Evolutionary conservation across 2,329 filamentous ascomycete genomes (phyloP).

Genomic region (Phoma herbarum): DNA sequence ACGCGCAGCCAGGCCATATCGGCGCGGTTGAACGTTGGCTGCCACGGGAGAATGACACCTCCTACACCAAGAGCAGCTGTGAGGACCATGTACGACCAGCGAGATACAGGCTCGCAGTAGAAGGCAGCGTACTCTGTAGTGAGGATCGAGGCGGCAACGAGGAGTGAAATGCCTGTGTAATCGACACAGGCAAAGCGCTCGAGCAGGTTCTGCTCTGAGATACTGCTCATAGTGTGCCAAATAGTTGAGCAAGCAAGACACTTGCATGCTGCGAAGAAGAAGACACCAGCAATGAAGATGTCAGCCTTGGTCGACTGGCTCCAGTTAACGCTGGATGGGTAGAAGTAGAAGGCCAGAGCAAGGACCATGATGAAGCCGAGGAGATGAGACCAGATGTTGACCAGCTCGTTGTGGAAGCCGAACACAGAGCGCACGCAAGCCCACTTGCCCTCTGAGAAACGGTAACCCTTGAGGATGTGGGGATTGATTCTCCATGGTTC

Average conservation of each 20-base stretch:
- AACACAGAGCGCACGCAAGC: slow-evolving; percentile 89
- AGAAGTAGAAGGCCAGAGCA: slow-evolving; percentile 92
- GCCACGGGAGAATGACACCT: slow-evolving; percentile 93
- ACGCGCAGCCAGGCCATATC: slow-evolving; percentile 96
- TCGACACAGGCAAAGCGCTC: slow-evolving; percentile 97
- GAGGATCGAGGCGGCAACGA: slow-evolving; percentile 96
- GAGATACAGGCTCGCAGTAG: slow-evolving; percentile 91
- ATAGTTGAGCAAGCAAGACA: slow-evolving; percentile 94
- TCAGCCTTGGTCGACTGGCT: slow-evolving; percentile 85
- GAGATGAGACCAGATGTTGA: slow-evolving; percentile 98
- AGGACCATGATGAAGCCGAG: slow-evolving; percentile 89
- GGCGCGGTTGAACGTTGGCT: slow-evolving; percentile 88
- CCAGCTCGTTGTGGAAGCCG: slow-evolving; percentile 85
- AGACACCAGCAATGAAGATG: slow-evolving; percentile 88
- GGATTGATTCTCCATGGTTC: slow-evolving; percentile 94
- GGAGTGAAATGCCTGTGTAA: slow-evolving; percentile 94
- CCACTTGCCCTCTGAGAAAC: slow-evolving; percentile 89
- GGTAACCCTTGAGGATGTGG: slow-evolving; percentile 90
- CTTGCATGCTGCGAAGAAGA: slow-evolving; percentile 95
- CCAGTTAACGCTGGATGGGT: slow-evolving; percentile 88
- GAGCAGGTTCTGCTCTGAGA: slow-evolving; percentile 86
- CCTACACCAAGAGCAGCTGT: slow-evolving; percentile 84
- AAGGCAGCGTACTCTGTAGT: slow-evolving; percentile 99
- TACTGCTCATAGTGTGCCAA: slow-evolving; percentile 99
- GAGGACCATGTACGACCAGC: slow-evolving; percentile 83